Percentiles rank a stretch among this genome's conserved stretches.
phyloP scores from a whole-genome alignment of 2,329 filamentous ascomycete genomes.

The Microsporum audouinii region DNA sequence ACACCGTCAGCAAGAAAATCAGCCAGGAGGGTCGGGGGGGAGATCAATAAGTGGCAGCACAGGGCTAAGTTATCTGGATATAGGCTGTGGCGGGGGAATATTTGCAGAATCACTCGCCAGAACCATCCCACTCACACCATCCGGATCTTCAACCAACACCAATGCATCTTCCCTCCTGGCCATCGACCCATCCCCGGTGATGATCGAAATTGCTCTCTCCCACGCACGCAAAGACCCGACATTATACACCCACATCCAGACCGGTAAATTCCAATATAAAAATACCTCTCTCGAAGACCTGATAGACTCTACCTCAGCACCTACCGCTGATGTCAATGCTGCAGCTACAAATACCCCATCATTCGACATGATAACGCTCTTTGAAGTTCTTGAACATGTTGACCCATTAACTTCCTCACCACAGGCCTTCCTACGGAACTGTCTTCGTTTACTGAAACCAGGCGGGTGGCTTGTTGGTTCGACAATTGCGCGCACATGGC shows the following conservation, averaged over 20 bases:
- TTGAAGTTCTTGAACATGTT: conserved; percentile 92
- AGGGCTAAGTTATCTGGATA: conserved; percentile 65
- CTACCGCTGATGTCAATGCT: conserved; percentile 25
- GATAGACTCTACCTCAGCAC: conserved; percentile 11
- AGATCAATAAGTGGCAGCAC: conserved; percentile 6
- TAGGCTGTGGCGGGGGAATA: conserved; percentile 93
- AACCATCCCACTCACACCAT: conserved; percentile 24
- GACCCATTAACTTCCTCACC: conserved; percentile 64
- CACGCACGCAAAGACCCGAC: conserved; percentile 66
- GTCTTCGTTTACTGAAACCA: conserved; percentile 57
- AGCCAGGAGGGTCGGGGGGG: conserved; percentile 3
- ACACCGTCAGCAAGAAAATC: conserved; percentile 9
- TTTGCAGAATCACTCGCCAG: conserved; percentile 61
- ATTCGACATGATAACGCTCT: conserved; percentile 75
- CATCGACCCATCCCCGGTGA: conserved; percentile 34
- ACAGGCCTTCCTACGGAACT: conserved; percentile 48
- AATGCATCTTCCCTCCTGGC: conserved; percentile 34
- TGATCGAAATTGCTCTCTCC: conserved; percentile 53
- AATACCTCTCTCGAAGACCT: conserved; percentile 64
- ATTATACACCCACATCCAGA: conserved; percentile 44
- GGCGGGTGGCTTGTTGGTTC: conserved; percentile 89
- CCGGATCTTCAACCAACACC: conserved; percentile 15
- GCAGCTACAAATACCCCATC: conserved; percentile 13
- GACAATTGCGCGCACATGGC: conserved; percentile 83
- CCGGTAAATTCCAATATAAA: conserved; percentile 52